Percentiles rank a stretch among this genome's conserved stretches.
Conservation (phyloP, 192 early-diverging fungal genomes). For the Backusella sp. region DNA sequence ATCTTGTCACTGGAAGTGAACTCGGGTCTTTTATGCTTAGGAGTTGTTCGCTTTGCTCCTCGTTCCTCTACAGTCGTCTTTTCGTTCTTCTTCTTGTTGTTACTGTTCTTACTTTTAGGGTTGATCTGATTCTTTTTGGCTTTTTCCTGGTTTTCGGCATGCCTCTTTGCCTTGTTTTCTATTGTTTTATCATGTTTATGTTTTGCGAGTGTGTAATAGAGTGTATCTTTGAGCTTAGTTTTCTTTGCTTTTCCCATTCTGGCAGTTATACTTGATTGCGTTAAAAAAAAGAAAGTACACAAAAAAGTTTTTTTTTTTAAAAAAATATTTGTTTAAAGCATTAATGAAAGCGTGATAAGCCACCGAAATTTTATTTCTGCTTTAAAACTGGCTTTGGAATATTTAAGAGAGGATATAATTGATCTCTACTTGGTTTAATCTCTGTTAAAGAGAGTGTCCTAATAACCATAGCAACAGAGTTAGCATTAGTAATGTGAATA, state of each 20-base stretch:
- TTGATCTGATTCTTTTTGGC: slow-evolving; percentile 15
- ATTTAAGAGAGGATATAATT: slow-evolving; percentile 33
- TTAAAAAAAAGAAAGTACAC: slow-evolving; percentile 2
- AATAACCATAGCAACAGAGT: neutral
- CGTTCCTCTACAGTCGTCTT: neutral
- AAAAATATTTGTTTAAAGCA: neutral
- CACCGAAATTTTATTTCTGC: slow-evolving; percentile 8
- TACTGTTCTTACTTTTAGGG: neutral
- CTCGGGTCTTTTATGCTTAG: slow-evolving; percentile 2
- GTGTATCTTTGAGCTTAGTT: slow-evolving; percentile 1
- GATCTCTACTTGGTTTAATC: slow-evolving; percentile 45
- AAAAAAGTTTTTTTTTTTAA: neutral
- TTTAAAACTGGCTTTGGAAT: slow-evolving; percentile 23
- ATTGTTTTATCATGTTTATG: neutral
- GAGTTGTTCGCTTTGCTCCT: neutral
- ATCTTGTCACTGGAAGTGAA: slow-evolving; percentile 49
- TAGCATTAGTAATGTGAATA: neutral
- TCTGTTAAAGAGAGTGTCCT: slow-evolving; percentile 47
- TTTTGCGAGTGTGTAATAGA: slow-evolving; percentile 2
- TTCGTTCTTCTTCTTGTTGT: neutral
- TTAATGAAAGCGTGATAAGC: neutral
- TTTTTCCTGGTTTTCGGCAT: slow-evolving; percentile 5
- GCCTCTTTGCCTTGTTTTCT: neutral
- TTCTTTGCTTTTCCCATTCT: slow-evolving; percentile 6
- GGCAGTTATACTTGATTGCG: neutral